phyloP scores from a whole-genome alignment of 495 filamentous ascomycete genomes.

The Aspergillus avenaceus region DNA sequence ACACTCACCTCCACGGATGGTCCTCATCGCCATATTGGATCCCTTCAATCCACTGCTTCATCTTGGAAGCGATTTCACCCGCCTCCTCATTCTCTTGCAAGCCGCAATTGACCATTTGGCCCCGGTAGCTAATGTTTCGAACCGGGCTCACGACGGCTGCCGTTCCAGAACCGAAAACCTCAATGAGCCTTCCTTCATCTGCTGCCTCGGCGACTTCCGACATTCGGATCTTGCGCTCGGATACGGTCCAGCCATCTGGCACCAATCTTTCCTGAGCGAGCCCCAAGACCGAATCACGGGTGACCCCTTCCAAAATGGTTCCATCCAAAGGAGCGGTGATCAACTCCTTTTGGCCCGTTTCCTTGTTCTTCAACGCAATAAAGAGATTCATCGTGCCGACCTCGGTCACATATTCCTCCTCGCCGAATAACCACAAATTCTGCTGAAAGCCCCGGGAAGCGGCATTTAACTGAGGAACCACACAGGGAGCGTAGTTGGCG shows the following conservation, averaged over 20 bases:
- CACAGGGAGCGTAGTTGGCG: conserved; percentile 96
- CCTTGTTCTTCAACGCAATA: conserved; percentile 70
- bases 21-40: conserved; percentile 93
- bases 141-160: conserved; percentile 75
- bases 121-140: conserved; percentile 79
- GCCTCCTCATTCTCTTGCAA: conserved; percentile 74
- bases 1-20: conserved; percentile 50
- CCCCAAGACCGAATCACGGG: conserved; percentile 76
- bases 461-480: conserved; percentile 87
- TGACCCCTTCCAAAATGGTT: conserved; percentile 95
- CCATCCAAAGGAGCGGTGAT: conserved; percentile 91
- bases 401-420: conserved; percentile 92
- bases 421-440: conserved; percentile 94
- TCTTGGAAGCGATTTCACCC: conserved; percentile 73
- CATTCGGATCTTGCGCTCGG: conserved; percentile 89
- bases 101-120: conserved; percentile 72
- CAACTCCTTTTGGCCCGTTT: conserved; percentile 83
- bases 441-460: conserved; percentile 91
- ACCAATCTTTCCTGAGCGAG: conserved; percentile 78
- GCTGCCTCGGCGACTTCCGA: conserved; percentile 72
- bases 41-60: conserved; percentile 95
- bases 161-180: conserved; percentile 91
- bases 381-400: conserved; percentile 99
- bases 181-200: conserved; percentile 78
- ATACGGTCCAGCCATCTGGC: conserved; percentile 83